Conservation (phyloP, 2,329 filamentous ascomycete species). For the Clonostachys solani region DNA sequence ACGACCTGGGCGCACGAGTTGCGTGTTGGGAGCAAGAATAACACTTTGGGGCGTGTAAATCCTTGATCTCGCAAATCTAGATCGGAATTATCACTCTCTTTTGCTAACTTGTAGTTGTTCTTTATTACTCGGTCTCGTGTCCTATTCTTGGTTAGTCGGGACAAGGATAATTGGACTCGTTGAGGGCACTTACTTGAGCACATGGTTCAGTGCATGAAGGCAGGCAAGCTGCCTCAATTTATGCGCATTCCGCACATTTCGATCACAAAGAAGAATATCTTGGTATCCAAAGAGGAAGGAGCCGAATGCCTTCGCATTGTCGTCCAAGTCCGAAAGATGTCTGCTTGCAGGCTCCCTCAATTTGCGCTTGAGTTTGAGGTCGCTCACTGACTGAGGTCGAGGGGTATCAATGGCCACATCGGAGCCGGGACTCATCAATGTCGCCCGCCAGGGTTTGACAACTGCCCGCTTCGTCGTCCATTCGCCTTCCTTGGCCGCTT, state of each 20-base stretch:
- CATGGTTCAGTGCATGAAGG: constrained; percentile 84
- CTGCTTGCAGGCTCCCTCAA: constrained; percentile 51
- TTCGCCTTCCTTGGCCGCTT: constrained; percentile 40
- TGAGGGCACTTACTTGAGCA: constrained; percentile 64
- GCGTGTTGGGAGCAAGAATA: constrained; percentile 85
- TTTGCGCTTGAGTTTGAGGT: constrained; percentile 66
- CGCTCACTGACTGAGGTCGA: constrained; percentile 27
- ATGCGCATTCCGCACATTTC: constrained; percentile 64
- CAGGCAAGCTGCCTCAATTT: constrained; percentile 68
- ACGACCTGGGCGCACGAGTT: constrained; percentile 79
- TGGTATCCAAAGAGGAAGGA: constrained; percentile 76
- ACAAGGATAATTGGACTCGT: neutral
- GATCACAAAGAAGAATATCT: constrained; percentile 73
- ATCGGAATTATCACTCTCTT: constrained; percentile 58
- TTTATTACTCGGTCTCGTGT: constrained; percentile 90
- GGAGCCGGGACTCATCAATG: constrained; percentile 39
- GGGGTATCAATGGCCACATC: constrained; percentile 23
- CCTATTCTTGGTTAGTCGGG: constrained; percentile 26
- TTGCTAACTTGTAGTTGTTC: constrained; percentile 77
- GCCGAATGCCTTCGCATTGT: constrained; percentile 61
- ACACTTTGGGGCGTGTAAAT: constrained; percentile 89
- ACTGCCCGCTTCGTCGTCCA: constrained; percentile 46
- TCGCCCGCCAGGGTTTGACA: constrained; percentile 40
- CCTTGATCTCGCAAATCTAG: constrained; percentile 86
- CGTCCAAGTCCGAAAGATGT: constrained; percentile 52